Evolutionary conservation across 768 basidiomycete species (phyloP), one percentile per base, ranked within the genome.

Genomic region (Leccinum ochraceum): DNA sequence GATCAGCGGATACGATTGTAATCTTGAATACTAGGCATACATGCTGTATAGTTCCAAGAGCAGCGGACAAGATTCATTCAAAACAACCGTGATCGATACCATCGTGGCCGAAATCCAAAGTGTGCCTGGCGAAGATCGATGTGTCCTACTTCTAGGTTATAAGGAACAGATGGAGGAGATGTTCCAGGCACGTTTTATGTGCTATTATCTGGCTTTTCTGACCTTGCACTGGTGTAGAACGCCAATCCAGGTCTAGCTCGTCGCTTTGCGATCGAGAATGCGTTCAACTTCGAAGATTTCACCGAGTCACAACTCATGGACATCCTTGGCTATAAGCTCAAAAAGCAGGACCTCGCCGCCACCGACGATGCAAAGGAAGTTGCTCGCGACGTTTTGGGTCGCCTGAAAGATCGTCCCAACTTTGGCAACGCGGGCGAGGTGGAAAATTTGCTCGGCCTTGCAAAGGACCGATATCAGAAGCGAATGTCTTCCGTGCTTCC

Each of bases 91-190:
- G 46, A 87, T 89, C 30, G 88, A 90, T 66, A 88, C 88, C 0
- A 82, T 90, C 30, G 88, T 90, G 0, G 88, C 88, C 0, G 88
- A 90, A 69, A 82, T 90, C 3, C 88, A 90, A 64, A 86, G 81
- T 50, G 79, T 80, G 0, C 85, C 85, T 1, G 87, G 88, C 4
- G 88, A 90, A 67, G 88, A 89, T 67, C 79, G 87, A 32, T 88
- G 86, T 56, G 84, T 90, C 0, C 73, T 90, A 11, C 69, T 89
- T 49, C 68, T 87, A 1, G 88, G 88, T 0, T 90, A 89, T 70
- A 82, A 84, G 59, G 77, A 82, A 5, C 77, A 88, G 65, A 89
- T 89, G 81, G 68, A 73, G n/a, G 84, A 89, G 26, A 90, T 90
- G 89, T 89, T 89, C 71, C 86, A 87, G 76, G 88, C 82, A 69